Evolutionary conservation across 176 grass and related monocot species (phyloP).

Genomic region (sorghum (Sorghum bicolor)): DNA sequence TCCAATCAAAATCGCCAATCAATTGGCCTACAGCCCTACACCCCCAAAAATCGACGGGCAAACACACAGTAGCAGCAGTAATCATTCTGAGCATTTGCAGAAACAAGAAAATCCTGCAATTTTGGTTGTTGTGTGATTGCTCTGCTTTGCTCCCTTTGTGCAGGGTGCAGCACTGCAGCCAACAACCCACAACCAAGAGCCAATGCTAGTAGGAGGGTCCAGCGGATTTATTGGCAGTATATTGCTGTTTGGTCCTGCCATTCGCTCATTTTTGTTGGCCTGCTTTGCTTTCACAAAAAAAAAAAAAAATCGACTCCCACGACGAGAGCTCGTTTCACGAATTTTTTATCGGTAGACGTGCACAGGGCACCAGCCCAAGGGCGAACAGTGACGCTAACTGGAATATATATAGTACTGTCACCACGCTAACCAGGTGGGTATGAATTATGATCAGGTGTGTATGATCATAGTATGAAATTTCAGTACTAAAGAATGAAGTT

Average conservation of each 20-base stretch:
- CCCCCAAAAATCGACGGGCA: neutral
- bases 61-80: neutral
- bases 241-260: neutral
- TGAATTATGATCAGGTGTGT: too few species aligned
- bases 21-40: neutral
- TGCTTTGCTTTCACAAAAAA: neutral
- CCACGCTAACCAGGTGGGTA: neutral
- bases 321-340: too few species aligned
- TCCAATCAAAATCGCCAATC: neutral
- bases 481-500: too few species aligned
- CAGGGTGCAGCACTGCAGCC: neutral
- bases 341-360: neutral
- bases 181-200: neutral
- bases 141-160: neutral
- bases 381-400: neutral
- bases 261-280: neutral
- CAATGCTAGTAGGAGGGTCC: neutral
- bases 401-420: neutral
- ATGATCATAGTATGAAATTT: too few species aligned
- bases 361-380: neutral
- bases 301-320: neutral
- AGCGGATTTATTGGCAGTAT: slow-evolving; percentile 1
- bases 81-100: neutral
- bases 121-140: neutral
- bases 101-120: neutral